Conservation (phyloP, 1,284 basidiomycete genomes). For the Phylloporus sp. region DNA sequence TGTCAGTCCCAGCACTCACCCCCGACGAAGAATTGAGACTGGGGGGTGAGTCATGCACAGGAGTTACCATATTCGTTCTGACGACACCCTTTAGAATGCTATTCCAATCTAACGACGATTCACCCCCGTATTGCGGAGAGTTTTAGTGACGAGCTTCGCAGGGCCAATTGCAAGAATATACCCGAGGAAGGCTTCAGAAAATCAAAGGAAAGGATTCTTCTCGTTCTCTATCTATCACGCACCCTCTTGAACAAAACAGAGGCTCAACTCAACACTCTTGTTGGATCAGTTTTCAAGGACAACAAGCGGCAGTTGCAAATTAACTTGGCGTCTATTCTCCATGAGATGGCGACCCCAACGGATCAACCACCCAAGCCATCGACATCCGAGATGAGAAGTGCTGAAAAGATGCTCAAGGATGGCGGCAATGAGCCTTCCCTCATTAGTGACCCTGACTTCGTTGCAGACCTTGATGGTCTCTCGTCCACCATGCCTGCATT, state of each 20-base stretch:
- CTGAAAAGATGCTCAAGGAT: constrained; percentile 36
- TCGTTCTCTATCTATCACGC: constrained; percentile 27
- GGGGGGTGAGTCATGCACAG: constrained; percentile 12
- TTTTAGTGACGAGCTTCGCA: constrained; percentile 31
- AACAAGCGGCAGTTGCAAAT: constrained; percentile 17
- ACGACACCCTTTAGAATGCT: constrained; percentile 20
- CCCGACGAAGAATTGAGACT: constrained; percentile 26
- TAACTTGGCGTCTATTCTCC: constrained; percentile 27
- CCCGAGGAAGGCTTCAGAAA: constrained; percentile 29
- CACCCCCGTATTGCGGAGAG: constrained; percentile 30
- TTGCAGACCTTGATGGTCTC: constrained; percentile 36
- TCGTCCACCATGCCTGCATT: constrained; percentile 21
- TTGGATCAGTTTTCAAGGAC: constrained; percentile 26
- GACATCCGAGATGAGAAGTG: constrained; percentile 15
- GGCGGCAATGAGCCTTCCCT: constrained; percentile 24
- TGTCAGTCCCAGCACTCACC: constrained; percentile 21
- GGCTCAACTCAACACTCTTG: constrained; percentile 20
- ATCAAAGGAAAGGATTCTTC: constrained; percentile 37
- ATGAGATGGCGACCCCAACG: constrained; percentile 12
- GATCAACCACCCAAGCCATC: constrained; percentile 21
- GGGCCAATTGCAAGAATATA: constrained; percentile 27
- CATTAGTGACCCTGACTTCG: constrained; percentile 40
- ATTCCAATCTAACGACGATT: constrained; percentile 23
- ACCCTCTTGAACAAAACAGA: constrained; percentile 24
- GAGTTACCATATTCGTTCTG: neutral